Conservation (phyloP, 2,329 filamentous ascomycete genomes). For the Cladorrhinum sp. region DNA sequence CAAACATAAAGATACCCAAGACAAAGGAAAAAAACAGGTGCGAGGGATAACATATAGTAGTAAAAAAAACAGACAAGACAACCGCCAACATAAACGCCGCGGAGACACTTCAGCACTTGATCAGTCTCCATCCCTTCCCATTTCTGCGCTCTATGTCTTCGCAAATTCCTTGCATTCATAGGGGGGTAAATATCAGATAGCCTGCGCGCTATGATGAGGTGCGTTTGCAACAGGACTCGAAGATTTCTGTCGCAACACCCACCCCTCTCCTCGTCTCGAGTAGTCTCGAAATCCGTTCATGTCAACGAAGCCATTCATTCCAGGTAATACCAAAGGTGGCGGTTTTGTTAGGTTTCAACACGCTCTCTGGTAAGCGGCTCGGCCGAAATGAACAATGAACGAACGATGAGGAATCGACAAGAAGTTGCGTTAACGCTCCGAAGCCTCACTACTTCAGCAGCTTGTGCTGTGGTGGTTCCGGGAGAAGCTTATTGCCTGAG, state of each 20-base stretch:
- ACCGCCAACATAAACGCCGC: slow-evolving; percentile 31
- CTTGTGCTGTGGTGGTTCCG: background rate
- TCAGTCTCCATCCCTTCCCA: slow-evolving; percentile 27
- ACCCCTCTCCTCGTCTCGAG: no score
- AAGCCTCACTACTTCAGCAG: background rate
- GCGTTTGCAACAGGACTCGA: background rate
- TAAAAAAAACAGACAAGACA: slow-evolving; percentile 4
- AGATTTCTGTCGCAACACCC: no score
- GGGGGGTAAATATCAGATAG: slow-evolving; percentile 6
- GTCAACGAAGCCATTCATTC: no score
- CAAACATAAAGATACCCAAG: slow-evolving; percentile 9
- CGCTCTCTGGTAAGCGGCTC: background rate
- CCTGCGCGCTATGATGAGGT: background rate
- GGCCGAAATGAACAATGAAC: no score
- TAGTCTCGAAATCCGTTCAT: no score
- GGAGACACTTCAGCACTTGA: slow-evolving; percentile 59
- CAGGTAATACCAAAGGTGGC: no score
- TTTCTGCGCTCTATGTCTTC: slow-evolving; percentile 14
- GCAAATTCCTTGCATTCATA: slow-evolving; percentile 12
- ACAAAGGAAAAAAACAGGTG: slow-evolving; percentile 20
- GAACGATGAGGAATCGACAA: background rate
- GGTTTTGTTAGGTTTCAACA: no score
- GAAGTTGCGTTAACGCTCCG: background rate
- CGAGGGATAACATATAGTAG: slow-evolving; percentile 7
- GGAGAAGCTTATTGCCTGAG: slow-evolving; percentile 35